Base-by-base conservation (phyloP, 1,284 basidiomycete genomes). In the Malassezia sp. region DNA sequence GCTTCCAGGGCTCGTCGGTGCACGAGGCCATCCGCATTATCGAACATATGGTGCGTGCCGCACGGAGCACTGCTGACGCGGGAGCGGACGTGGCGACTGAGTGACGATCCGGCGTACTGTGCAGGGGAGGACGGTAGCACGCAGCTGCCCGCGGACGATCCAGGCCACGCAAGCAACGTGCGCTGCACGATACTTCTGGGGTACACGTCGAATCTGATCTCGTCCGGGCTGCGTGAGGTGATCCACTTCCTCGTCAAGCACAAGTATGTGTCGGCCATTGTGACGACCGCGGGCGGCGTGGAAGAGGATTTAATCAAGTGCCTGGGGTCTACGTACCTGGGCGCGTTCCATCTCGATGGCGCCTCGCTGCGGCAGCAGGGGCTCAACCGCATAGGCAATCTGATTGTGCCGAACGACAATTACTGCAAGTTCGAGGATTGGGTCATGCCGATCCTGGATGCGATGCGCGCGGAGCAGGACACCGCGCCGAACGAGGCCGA, bases 281-380 rank as follows among this genome's bases (percentile, higher is more conserved):
- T 96, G 15, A 99, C 93, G 1, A 99, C 93, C 0, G 93, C 93
- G 1, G 93, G 93, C 1, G 93, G 93, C 3, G 84, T 99, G 54
- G 93, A 99, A 70, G 93, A 99, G 73, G 93, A 99, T 73, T 84
- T 97, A 56, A 95, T 99, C 74, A 99, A 99, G 72, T 97, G 93
- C 69, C 78, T 99, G 5, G 91, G 88, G 9, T 81, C 84, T 64
- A 99, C 93, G 0, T 95, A 91, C 60, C 77, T 97, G 23, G 18
- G 88, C 88, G 59, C 70, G 22, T 99, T 93, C 72, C 80, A 85
- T 64, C 77, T 96, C 37, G 84, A 89, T 59, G 93, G 93, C 8
- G 85, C 88, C 0, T 81, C 82, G 48, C 73, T 99, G 33, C 79
- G 93, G 35, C 81, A 77, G 65, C 79, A 79, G 55, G 93, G 93